Evolutionary conservation across 768 basidiomycete species (phyloP), one percentile per base, ranked within the genome.

Genomic region (Suillus clintonianus): DNA sequence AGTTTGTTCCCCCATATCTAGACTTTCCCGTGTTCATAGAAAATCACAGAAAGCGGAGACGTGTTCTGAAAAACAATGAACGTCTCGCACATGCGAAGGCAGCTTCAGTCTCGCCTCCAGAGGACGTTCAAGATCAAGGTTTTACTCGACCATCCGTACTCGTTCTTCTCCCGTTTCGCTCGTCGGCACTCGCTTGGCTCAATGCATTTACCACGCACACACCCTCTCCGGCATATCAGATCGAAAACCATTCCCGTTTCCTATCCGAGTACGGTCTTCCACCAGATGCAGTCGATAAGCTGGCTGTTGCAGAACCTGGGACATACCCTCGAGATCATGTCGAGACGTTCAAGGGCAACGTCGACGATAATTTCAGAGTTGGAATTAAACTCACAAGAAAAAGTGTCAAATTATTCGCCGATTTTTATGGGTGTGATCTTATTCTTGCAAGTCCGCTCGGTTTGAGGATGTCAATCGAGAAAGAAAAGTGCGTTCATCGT

Each of bases 121-220:
- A 89, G 76, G 88, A 93, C 64, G 84, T 92, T 15, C 93, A 94
- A 78, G 97, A 99, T 72, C 97, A 99, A 83, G 97, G 97, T 32
- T 99, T 98, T 78, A 97, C 96, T 8, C 91, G 97, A 6, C 97
- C 97, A 11, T 95, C 97, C 22, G 82, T 97, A 34, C 91, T 99
- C 53, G 79, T 99, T 66, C 87, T 99, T 62, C 85, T 96, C 11
- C 97, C 97, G 1, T 95, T 98, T 80, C 94, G 97, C 56, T 94
- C 93, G 45, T 89, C 88, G 57, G 96, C 93, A 1, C 79, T 91
- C 7, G 82, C 86, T 61, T 98, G 96, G 93, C 79, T 95, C 65
- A 81, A 82, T n/a, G 87, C 91, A 30, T 80, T 98, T 60, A 89
- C 88, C 3, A 80, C 87, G 19, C 94, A 94, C 70, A 89, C 91